These are phyloP conservation scores for Heliamphora ciliata DNA, from an alignment of 179 eudicot genomes.

Conservation along the genomic window DNA sequence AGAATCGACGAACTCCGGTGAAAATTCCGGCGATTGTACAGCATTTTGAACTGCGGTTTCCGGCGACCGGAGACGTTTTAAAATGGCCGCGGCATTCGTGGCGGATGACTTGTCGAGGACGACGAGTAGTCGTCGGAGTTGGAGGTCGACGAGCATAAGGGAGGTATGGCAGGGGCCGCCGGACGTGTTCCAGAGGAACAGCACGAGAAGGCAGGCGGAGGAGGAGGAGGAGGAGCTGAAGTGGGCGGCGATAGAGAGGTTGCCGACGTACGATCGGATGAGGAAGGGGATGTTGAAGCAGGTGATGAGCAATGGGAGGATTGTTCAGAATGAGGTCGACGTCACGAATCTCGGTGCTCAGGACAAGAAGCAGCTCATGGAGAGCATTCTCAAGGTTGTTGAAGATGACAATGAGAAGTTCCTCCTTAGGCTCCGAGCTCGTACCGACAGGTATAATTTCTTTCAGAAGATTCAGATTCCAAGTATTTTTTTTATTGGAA, in stretches of 20 bases:
- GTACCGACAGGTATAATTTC: conserved; percentile 10
- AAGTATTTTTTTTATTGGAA: too few relatives aligned
- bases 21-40: background rate
- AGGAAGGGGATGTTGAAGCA: conserved; percentile 19
- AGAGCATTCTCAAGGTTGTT: conserved; percentile 16
- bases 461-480: too few relatives aligned
- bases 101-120: conserved; percentile 21
- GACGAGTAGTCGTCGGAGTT: conserved; percentile 23
- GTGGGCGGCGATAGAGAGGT: conserved; percentile 21
- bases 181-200: conserved; percentile 29
- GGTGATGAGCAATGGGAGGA: conserved; percentile 18
- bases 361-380: conserved; percentile 18
- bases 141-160: conserved; percentile 26
- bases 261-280: conserved; percentile 19
- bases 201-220: conserved; percentile 17
- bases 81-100: conserved; percentile 12
- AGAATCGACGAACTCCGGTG: too few relatives aligned
- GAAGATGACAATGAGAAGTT: conserved; percentile 19
- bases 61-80: background rate
- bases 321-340: conserved; percentile 12
- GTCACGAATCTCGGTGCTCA: conserved; percentile 8
- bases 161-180: conserved; percentile 26
- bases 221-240: conserved; percentile 19
- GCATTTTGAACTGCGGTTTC: background rate
- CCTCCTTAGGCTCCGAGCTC: conserved; percentile 8